phyloP scores from a whole-genome alignment of 1,284 basidiomycete species.

The Pyrrhoderma lamaoense region DNA sequence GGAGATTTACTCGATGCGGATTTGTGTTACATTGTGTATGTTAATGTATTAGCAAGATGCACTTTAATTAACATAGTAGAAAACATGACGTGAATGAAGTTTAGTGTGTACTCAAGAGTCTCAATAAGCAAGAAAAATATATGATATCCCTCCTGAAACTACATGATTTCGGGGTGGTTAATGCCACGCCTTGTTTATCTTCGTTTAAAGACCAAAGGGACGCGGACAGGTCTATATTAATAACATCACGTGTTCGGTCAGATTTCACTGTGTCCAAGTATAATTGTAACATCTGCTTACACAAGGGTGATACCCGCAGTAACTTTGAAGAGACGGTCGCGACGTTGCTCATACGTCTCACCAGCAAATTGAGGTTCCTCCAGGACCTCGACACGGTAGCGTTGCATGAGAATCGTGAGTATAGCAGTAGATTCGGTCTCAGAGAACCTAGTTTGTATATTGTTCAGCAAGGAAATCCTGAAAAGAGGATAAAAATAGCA shows the following conservation, averaged over 20 bases:
- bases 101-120: too few relatives aligned
- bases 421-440: conserved; percentile 15
- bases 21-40: too few relatives aligned
- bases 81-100: too few relatives aligned
- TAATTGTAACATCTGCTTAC: conserved; percentile 21
- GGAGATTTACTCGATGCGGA: too few relatives aligned
- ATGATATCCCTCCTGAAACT: too few relatives aligned
- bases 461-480: background rate
- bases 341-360: conserved; percentile 28
- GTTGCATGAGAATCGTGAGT: conserved; percentile 13
- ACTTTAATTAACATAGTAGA: too few relatives aligned
- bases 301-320: conserved; percentile 23
- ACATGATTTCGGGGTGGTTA: too few relatives aligned
- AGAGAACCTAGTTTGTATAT: conserved; percentile 8
- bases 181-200: background rate
- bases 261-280: background rate
- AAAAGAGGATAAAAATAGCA: background rate
- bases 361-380: conserved; percentile 27
- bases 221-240: conserved; percentile 13
- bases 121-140: too few relatives aligned
- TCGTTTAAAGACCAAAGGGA: conserved; percentile 16
- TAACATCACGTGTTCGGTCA: background rate
- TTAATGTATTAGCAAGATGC: too few relatives aligned
- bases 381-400: conserved; percentile 20
- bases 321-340: conserved; percentile 23